A percentile compares a stretch with the other conserved stretches of the same genome.
Evolutionary conservation across 2,329 filamentous ascomycete genomes (phyloP).

Genomic region (Pseudogymnoascus sp.): DNA sequence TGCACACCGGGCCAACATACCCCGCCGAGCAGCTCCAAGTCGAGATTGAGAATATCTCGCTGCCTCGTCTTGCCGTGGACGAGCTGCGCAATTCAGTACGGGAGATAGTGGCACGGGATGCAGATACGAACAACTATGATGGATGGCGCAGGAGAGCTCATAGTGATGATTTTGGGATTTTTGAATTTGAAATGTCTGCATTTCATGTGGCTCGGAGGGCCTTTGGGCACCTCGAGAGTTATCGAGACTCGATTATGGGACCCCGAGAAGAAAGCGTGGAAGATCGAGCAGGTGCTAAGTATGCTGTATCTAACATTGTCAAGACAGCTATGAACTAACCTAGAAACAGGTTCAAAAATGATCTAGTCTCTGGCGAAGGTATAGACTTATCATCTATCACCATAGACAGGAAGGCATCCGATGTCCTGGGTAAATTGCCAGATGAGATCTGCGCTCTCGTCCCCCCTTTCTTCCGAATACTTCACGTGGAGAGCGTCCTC

Average conservation of each 20-base stretch:
- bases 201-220: constrained; percentile 16
- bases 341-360: constrained; percentile 10
- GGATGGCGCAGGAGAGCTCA: constrained; percentile 14
- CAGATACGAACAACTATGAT: constrained; percentile 16
- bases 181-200: constrained; percentile 17
- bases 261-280: not conserved
- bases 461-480: constrained; percentile 30
- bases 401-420: constrained; percentile 26
- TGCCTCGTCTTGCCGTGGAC: constrained; percentile 20
- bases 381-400: constrained; percentile 20
- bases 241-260: constrained; percentile 14
- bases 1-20: constrained; percentile 21
- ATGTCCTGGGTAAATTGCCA: constrained; percentile 30
- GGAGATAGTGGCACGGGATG: constrained; percentile 15
- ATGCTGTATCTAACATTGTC: not conserved
- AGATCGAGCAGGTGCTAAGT: not conserved
- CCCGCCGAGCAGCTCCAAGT: constrained; percentile 19
- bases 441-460: constrained; percentile 32
- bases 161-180: constrained; percentile 13
- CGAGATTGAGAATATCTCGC: constrained; percentile 19
- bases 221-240: constrained; percentile 16
- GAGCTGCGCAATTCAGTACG: constrained; percentile 14
- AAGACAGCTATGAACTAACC: constrained; percentile 5
- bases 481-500: constrained; percentile 37
- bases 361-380: constrained; percentile 15